Evolutionary conservation across 2,329 filamentous ascomycete species (phyloP).

Genomic region (Curvularia sp.): DNA sequence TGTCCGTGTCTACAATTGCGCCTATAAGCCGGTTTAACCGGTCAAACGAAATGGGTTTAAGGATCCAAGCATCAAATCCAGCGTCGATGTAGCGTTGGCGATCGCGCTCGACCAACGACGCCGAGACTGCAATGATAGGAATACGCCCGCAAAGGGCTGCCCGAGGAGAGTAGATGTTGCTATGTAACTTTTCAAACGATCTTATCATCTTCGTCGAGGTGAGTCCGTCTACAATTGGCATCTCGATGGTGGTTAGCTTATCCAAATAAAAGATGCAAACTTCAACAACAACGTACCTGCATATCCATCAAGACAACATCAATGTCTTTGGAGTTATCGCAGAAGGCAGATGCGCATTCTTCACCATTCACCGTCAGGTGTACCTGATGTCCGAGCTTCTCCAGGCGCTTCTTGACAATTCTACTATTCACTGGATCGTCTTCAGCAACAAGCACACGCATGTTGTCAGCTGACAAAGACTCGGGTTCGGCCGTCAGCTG

Average conservation of each 20-base stretch:
- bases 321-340: constrained; percentile 67
- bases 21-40: constrained; percentile 72
- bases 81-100: constrained; percentile 73
- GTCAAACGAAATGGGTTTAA: constrained; percentile 86
- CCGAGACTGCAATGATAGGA: constrained; percentile 87
- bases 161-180: constrained; percentile 64
- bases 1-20: constrained; percentile 69
- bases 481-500: constrained; percentile 20
- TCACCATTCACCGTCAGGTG: constrained; percentile 81
- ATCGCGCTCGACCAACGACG: constrained; percentile 76
- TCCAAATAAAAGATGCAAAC: too few species aligned
- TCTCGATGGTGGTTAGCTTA: constrained; percentile 59
- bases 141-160: constrained; percentile 69
- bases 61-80: constrained; percentile 89
- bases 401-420: constrained; percentile 79
- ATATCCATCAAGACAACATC: constrained; percentile 92
- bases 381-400: constrained; percentile 76
- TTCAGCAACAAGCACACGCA: constrained; percentile 80
- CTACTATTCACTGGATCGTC: constrained; percentile 89
- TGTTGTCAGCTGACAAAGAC: constrained; percentile 50
- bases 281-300: constrained; percentile 66
- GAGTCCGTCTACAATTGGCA: constrained; percentile 89
- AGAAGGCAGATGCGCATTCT: constrained; percentile 77
- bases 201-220: constrained; percentile 85
- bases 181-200: constrained; percentile 67